A percentile compares a stretch with the other conserved stretches of the same genome.
Conservation (phyloP, 2,329 filamentous ascomycete genomes). For the Tothia fuscella region DNA sequence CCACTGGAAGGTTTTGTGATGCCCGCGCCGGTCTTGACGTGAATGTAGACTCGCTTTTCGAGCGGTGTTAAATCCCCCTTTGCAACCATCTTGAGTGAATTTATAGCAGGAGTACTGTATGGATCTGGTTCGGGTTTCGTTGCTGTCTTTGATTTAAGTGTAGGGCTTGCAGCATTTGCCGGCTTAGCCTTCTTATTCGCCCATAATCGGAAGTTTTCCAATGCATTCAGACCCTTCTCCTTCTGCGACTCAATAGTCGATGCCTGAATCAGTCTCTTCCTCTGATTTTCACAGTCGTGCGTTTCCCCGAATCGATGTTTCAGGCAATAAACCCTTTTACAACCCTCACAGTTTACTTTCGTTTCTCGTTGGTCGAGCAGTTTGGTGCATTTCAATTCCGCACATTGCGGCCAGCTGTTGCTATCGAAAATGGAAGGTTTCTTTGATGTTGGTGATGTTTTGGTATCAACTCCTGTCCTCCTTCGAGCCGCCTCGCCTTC, state of each 20-base stretch:
- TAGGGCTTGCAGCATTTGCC: slow-evolving; percentile 44
- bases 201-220: slow-evolving; percentile 71
- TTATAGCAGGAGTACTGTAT: slow-evolving; percentile 36
- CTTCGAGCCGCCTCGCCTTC: slow-evolving; percentile 29
- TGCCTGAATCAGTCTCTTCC: slow-evolving; percentile 39
- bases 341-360: slow-evolving; percentile 58
- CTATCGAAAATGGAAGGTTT: slow-evolving; percentile 47
- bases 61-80: slow-evolving; percentile 76
- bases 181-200: slow-evolving; percentile 58
- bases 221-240: slow-evolving; percentile 59
- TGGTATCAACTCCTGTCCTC: slow-evolving; percentile 8
- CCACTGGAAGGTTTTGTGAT: slow-evolving; percentile 70
- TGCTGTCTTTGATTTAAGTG: slow-evolving; percentile 17
- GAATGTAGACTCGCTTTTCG: slow-evolving; percentile 82
- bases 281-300: slow-evolving; percentile 74
- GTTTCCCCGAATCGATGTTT: slow-evolving; percentile 68
- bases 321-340: slow-evolving; percentile 64
- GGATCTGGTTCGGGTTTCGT: not conserved
- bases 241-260: slow-evolving; percentile 28
- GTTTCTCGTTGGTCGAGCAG: slow-evolving; percentile 56
- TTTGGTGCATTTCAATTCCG: slow-evolving; percentile 54
- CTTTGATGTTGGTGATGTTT: slow-evolving; percentile 12
- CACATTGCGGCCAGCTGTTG: slow-evolving; percentile 59
- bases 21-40: slow-evolving; percentile 80
- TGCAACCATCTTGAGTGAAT: slow-evolving; percentile 70